Evolutionary conservation across 2,329 filamentous ascomycete species (phyloP), one percentile per base, ranked within the genome.

Genomic region (Aaosphaeria pasadenensis): DNA sequence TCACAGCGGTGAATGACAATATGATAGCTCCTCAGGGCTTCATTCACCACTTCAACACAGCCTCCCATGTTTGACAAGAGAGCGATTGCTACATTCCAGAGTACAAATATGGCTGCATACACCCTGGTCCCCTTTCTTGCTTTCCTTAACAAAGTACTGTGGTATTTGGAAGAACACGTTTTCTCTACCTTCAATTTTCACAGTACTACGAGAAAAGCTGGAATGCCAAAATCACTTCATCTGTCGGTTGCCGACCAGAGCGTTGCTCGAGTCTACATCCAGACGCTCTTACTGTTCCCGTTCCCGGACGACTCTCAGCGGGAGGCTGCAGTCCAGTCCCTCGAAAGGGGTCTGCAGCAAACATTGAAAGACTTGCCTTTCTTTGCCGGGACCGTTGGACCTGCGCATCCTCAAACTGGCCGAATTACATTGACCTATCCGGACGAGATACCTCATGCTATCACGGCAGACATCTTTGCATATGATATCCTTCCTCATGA

Each of bases 191-290:
- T 53, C 49, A 55, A 24, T 24, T 24, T 24, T 24, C 17, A 24
- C 17, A 24, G 17, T 24, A 24, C 17, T 24, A 24, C 17, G 17
- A 24, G 17, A 24, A 24, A 24, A 24, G 17, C 17, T 24, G 17
- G 17, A 24, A 24, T 24, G 9, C 33, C 33, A 36, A 36, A 50
- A 6, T 58, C 33, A n/a, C 33, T 69, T 46, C 56, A 66, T 44
- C 56, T 69, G 6, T 63, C 63, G 11, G 53, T 57, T 40, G 31
- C 63, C 17, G 65, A 69, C 42, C 64, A 69, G 38, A 64, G 63
- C 43, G 57, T 58, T 7, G 63, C 64, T 46, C 61, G 65, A 36
- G 62, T 62, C 6, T 67, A 67, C 49, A 65, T 58, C 9, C 64
- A 62, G 39, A 60, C 58, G 7, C 52, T 69, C 13, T 54, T 56